Evolutionary conservation across 139 green algal species (phyloP).

Genomic region (Zygnema circumcarinatum): DNA sequence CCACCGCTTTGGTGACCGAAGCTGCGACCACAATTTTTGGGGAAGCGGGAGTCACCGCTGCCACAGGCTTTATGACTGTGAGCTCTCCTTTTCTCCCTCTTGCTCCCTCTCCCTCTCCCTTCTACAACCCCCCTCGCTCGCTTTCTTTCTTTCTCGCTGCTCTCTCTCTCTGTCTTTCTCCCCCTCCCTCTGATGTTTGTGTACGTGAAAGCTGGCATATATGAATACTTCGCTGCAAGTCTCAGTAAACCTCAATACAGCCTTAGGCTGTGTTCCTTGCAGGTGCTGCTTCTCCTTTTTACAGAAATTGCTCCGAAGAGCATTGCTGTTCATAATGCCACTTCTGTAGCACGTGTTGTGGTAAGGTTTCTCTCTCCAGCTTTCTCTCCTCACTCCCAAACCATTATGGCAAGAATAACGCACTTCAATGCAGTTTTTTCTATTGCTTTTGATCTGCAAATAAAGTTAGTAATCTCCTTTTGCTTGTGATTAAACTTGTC

Average conservation of each 20-base stretch:
- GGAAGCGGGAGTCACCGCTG: slow-evolving; percentile 46
- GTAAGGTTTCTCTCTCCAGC: slow-evolving; percentile 13
- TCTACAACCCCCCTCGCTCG: not conserved
- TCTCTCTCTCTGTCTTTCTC: too few species aligned
- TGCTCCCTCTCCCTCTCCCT: not conserved
- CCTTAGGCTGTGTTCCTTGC: not conserved
- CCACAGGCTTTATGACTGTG: slow-evolving; percentile 58
- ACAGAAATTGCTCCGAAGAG: slow-evolving; percentile 68
- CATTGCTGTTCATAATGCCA: slow-evolving; percentile 66
- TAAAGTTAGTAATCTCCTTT: too few species aligned
- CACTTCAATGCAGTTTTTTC: too few species aligned
- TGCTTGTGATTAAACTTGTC: too few species aligned
- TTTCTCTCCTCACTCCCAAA: not conserved
- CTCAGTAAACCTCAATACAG: too few species aligned
- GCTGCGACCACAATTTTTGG: slow-evolving; percentile 55
- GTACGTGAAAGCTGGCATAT: too few species aligned
- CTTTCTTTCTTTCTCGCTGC: too few species aligned
- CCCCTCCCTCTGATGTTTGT: too few species aligned
- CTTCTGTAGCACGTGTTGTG: slow-evolving; percentile 57
- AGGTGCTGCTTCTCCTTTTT: slow-evolving; percentile 64
- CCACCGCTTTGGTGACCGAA: slow-evolving; percentile 62
- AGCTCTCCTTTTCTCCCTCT: not conserved
- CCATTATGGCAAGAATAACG: too few species aligned
- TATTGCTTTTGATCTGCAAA: too few species aligned
- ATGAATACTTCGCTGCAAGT: too few species aligned